phyloP scores from a whole-genome alignment of 2,329 filamentous ascomycete species.

The Pezicula carpinea region DNA sequence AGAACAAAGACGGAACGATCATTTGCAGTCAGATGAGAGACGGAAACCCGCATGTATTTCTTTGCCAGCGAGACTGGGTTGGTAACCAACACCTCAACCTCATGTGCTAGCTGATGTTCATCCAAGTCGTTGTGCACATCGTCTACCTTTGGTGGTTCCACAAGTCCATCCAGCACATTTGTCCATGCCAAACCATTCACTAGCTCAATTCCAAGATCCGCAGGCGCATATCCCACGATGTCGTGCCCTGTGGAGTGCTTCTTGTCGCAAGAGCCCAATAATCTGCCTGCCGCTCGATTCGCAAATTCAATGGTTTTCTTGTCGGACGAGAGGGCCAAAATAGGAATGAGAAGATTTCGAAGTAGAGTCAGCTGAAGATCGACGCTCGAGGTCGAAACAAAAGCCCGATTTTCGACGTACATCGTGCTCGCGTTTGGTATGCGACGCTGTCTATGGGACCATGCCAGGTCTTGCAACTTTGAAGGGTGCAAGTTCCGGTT shows the following conservation, averaged over 20 bases:
- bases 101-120: not conserved
- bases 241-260: not conserved
- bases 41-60: slow-evolving; percentile 7
- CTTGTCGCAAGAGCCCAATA: slow-evolving; percentile 9
- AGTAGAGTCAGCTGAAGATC: slow-evolving; percentile 18
- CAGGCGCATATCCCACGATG: slow-evolving; percentile 6
- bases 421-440: too few species aligned
- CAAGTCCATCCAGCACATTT: slow-evolving; percentile 9
- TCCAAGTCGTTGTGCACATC: not conserved
- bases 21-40: slow-evolving; percentile 8
- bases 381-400: not conserved
- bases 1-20: slow-evolving; percentile 11
- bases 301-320: slow-evolving; percentile 9
- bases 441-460: too few species aligned
- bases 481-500: too few species aligned
- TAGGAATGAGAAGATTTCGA: slow-evolving; percentile 14
- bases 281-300: slow-evolving; percentile 11
- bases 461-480: too few species aligned
- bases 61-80: not conserved
- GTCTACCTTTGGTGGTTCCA: not conserved
- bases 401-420: too few species aligned
- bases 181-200: slow-evolving; percentile 10
- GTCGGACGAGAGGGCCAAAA: slow-evolving; percentile 15
- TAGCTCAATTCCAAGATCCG: slow-evolving; percentile 12
- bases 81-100: not conserved